Evolutionary conservation across 108 stramenopile species (phyloP), one percentile per base, ranked within the genome.

Genomic region (Pseudonitzschia multistriata): DNA sequence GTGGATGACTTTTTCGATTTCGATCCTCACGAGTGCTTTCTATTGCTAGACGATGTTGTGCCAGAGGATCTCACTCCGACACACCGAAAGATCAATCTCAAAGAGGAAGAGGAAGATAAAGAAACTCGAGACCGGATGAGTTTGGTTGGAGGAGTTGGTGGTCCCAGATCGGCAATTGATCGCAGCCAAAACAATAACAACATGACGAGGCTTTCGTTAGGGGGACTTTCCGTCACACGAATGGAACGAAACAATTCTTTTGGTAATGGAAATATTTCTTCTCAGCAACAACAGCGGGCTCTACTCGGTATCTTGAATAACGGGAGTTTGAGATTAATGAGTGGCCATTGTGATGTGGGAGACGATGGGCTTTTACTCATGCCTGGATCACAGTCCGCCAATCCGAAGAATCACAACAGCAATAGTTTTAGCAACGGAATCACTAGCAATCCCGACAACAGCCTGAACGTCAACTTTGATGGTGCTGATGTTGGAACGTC

Each of bases 1-100:
- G 76, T 91, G 67, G 88, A 91, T 10, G 85, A 85, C 7, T 89
- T 92, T 61, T 67, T 71, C 66, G 54, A 66, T 22, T 89, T 78
- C 72, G 94, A 95, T 80, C 78, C 88, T 13, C 65, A 95, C 30
- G 47, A 79, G 68, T 73, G 88, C 48, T 97, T 97, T 73, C 82
- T 99, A 5, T 81, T 96, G 5, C 75, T 99, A 49, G 98, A 99
- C 69, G 96, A 99, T 78, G 84, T 96, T 10, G 64, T 99, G 67
- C 88, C 92, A 17, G 79, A 78, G 36, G 98, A 89, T 65, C 27
- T 66, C 22, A 73, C 77, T 1, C 33, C 34, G 15, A 62, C 47
- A 30, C 77, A 76, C 7, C 71, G 55, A 1, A 74, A 82, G 42
- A 86, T 90, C 62, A 76, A 89, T 47, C 70, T 87, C 11, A 71